These are phyloP conservation scores for Boletus bicolor DNA, from an alignment of 768 basidiomycete species.

Conservation along the genomic window DNA sequence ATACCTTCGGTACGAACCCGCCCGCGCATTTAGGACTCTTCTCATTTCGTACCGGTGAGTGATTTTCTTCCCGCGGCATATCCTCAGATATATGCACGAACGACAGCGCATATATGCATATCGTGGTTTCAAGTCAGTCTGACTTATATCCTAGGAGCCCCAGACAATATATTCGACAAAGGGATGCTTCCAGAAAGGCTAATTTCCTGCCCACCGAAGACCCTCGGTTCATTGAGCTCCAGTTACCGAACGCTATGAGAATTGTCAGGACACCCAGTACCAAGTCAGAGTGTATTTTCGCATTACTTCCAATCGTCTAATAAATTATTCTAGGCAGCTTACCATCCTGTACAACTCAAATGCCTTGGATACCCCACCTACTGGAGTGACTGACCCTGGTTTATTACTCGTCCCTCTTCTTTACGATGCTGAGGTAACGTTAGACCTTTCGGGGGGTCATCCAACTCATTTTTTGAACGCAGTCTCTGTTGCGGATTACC, in stretches of 20 bases:
- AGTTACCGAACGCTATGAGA: conserved; percentile 59
- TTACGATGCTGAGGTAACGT: conserved; percentile 56
- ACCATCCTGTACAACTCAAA: conserved; percentile 54
- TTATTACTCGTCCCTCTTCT: conserved; percentile 55
- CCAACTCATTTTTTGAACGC: conserved; percentile 3
- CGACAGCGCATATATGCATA: conserved; percentile 23
- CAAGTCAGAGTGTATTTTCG: conserved; percentile 41
- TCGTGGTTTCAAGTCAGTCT: conserved; percentile 1
- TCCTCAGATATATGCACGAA: conserved; percentile 13
- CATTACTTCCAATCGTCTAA: background rate
- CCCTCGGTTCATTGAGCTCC: conserved; percentile 39
- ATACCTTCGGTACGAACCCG: conserved; percentile 71
- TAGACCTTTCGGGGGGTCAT: background rate
- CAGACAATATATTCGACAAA: conserved; percentile 21
- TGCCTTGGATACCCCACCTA: conserved; percentile 34
- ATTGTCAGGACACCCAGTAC: conserved; percentile 50
- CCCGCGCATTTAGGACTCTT: conserved; percentile 71
- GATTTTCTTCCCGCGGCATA: background rate
- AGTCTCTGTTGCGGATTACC: conserved; percentile 54
- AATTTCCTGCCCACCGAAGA: conserved; percentile 13
- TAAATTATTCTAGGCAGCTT: conserved; percentile 29
- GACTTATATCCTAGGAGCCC: conserved; percentile 15
- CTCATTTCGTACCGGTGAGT: conserved; percentile 71
- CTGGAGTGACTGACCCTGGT: conserved; percentile 15
- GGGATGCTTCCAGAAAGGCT: conserved; percentile 13